Evolutionary conservation across 352 stramenopile species (phyloP).

Genomic region (Globisporangium solare): DNA sequence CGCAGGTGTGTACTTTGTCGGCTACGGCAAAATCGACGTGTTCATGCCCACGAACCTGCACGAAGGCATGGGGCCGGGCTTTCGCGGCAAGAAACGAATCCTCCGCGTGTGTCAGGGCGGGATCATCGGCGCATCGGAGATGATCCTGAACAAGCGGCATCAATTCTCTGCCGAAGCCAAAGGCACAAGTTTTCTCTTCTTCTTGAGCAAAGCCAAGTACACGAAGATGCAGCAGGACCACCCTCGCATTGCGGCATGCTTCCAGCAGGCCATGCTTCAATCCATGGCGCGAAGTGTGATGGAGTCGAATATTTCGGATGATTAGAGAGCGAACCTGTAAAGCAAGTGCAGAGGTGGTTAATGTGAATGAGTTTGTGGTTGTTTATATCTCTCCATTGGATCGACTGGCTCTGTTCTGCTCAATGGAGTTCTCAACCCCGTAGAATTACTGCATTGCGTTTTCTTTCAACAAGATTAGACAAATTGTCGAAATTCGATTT

Average conservation of each 20-base stretch:
- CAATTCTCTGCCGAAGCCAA: conserved; percentile 77
- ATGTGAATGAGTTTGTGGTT: neutral
- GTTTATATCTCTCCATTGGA: neutral
- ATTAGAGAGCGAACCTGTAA: conserved; percentile 24
- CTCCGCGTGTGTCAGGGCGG: conserved; percentile 76
- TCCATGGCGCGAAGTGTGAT: conserved; percentile 82
- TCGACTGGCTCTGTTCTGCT: too few relatives aligned
- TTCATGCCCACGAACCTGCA: conserved; percentile 79
- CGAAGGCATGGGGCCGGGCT: conserved; percentile 74
- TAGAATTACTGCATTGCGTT: too few relatives aligned
- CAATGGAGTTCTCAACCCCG: too few relatives aligned
- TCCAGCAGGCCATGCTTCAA: conserved; percentile 83
- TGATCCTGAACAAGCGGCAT: conserved; percentile 78
- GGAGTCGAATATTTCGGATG: conserved; percentile 79
- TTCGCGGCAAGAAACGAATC: conserved; percentile 74
- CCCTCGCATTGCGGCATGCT: conserved; percentile 61
- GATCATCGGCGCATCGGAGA: conserved; percentile 71
- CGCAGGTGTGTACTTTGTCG: conserved; percentile 76
- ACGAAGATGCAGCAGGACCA: conserved; percentile 62
- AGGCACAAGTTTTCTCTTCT: conserved; percentile 72
- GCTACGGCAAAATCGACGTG: conserved; percentile 81
- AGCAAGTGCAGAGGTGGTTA: too few relatives aligned
- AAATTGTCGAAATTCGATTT: conserved; percentile 14
- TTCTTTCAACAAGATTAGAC: neutral
- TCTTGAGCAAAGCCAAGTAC: conserved; percentile 71